phyloP scores from a whole-genome alignment of 306 rosid genomes.

The Ormosia semicastrata region DNA sequence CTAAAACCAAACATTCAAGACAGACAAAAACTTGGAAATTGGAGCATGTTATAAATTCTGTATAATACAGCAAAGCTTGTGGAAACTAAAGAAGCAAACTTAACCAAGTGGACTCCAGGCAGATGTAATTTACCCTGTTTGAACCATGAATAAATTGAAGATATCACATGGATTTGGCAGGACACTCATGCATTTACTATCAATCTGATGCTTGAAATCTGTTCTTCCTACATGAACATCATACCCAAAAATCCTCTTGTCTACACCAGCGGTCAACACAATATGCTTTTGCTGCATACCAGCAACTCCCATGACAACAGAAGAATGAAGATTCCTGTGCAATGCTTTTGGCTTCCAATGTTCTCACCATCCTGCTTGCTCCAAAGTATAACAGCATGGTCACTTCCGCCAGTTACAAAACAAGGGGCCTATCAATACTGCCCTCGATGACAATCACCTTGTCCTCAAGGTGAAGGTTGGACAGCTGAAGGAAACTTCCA shows the following conservation, averaged over 20 bases:
- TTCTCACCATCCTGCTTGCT: slow-evolving; percentile 58
- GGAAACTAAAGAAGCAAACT: not conserved
- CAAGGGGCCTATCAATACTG: slow-evolving; percentile 71
- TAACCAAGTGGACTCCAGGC: not conserved
- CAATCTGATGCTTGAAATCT: slow-evolving; percentile 83
- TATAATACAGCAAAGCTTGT: slow-evolving; percentile 2
- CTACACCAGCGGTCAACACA: slow-evolving; percentile 90
- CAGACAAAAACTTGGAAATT: not conserved
- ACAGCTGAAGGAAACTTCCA: too few relatives aligned
- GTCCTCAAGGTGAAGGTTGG: slow-evolving; percentile 42
- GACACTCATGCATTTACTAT: slow-evolving; percentile 97
- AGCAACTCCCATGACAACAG: slow-evolving; percentile 98
- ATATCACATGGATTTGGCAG: slow-evolving; percentile 81
- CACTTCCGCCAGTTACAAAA: slow-evolving; percentile 91
- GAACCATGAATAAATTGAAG: slow-evolving; percentile 95
- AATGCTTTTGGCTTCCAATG: slow-evolving; percentile 82
- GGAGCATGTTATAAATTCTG: not conserved
- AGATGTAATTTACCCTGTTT: slow-evolving; percentile 64
- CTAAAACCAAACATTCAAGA: not conserved
- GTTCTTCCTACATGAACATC: slow-evolving; percentile 65
- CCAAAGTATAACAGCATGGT: slow-evolving; percentile 91
- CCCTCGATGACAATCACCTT: slow-evolving; percentile 79
- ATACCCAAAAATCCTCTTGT: slow-evolving; percentile 78
- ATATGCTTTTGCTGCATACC: slow-evolving; percentile 86
- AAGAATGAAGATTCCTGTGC: slow-evolving; percentile 80